A percentile compares a stretch with the other conserved stretches of the same genome.
Conservation (phyloP, 1,284 basidiomycete species). For the Coniferiporia weirii region DNA sequence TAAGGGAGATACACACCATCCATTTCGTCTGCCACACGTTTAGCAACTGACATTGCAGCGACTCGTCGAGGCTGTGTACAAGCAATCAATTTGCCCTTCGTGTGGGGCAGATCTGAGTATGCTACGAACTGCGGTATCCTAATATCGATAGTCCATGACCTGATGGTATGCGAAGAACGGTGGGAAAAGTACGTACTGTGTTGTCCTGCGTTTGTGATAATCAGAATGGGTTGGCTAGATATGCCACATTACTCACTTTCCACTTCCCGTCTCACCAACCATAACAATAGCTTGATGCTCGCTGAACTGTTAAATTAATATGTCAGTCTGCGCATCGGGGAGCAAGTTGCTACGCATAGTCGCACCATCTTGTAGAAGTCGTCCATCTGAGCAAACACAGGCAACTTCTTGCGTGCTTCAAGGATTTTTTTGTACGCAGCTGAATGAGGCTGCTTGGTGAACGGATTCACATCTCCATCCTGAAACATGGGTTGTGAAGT, state of each 20-base stretch:
- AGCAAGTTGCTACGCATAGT: constrained; percentile 23
- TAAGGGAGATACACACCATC: constrained; percentile 56
- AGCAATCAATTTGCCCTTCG: constrained; percentile 86
- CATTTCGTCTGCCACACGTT: constrained; percentile 98
- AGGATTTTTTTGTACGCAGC: constrained; percentile 85
- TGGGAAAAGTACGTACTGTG: constrained; percentile 59
- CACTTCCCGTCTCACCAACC: constrained; percentile 97
- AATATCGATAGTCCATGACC: constrained; percentile 22
- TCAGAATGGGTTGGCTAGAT: neutral
- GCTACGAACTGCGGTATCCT: constrained; percentile 93
- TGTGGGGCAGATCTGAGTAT: constrained; percentile 88
- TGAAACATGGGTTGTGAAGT: constrained; percentile 27
- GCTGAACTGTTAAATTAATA: constrained; percentile 53
- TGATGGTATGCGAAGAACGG: constrained; percentile 22
- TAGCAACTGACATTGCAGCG: constrained; percentile 97
- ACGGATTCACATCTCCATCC: constrained; percentile 86
- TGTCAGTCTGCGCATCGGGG: constrained; percentile 15
- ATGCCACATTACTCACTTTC: constrained; percentile 50
- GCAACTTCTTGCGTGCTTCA: constrained; percentile 79
- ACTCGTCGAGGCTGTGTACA: constrained; percentile 98
- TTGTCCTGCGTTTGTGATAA: constrained; percentile 44
- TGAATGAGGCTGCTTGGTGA: constrained; percentile 77
- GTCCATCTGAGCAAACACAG: constrained; percentile 91
- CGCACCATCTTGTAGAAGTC: constrained; percentile 83
- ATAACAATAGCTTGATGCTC: constrained; percentile 90